Conservation (phyloP, 1,284 basidiomycete species). For the Tilletia horrida region DNA sequence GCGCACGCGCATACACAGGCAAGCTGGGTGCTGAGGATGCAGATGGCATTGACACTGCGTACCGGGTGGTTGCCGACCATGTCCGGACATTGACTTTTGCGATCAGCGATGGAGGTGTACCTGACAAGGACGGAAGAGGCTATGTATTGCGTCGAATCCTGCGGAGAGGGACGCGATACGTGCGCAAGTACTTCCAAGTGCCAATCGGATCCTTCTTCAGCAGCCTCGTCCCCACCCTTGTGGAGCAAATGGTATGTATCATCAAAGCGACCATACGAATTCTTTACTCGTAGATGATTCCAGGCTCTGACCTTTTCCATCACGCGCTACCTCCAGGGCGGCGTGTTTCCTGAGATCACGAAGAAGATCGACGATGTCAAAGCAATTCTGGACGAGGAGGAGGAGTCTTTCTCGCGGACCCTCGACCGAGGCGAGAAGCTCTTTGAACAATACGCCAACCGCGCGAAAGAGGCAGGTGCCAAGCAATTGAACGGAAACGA, state of each 20-base stretch:
- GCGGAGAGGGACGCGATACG: constrained; percentile 86
- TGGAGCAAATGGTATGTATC: constrained; percentile 70
- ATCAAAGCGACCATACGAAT: too few relatives aligned
- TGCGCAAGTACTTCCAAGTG: constrained; percentile 89
- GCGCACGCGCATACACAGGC: constrained; percentile 80
- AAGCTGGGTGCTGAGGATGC: constrained; percentile 87
- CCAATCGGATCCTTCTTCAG: constrained; percentile 95
- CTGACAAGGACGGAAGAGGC: constrained; percentile 91
- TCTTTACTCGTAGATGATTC: not conserved
- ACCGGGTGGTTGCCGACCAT: constrained; percentile 94
- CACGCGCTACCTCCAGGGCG: constrained; percentile 63
- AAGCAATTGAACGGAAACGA: constrained; percentile 81
- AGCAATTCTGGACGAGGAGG: constrained; percentile 95
- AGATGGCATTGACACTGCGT: constrained; percentile 95
- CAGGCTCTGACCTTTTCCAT: too few relatives aligned
- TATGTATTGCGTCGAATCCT: constrained; percentile 92
- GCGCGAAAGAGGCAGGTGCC: constrained; percentile 66
- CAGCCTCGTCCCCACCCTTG: constrained; percentile 79
- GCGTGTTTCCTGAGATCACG: constrained; percentile 87
- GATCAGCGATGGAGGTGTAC: constrained; percentile 90
- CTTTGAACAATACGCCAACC: constrained; percentile 82
- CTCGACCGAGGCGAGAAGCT: constrained; percentile 94
- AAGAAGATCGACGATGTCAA: constrained; percentile 81
- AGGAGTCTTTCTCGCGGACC: constrained; percentile 92
- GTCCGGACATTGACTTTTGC: constrained; percentile 93